Base-by-base conservation (phyloP, 768 basidiomycete species). In the Boletellus sp. region DNA sequence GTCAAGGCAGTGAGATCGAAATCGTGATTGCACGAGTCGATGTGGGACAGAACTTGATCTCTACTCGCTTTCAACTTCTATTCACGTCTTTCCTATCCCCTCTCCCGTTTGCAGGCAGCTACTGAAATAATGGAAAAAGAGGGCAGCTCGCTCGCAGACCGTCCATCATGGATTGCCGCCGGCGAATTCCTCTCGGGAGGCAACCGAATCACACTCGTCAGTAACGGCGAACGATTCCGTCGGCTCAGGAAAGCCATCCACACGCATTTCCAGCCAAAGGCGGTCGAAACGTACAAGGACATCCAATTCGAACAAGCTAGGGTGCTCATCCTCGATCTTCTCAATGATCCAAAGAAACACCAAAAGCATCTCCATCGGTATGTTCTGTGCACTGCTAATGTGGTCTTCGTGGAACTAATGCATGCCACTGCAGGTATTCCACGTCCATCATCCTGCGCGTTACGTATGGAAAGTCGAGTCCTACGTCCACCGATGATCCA, bases 91-190 rank as follows among this genome's bases (percentile, higher is more conserved):
- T 3, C 17, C 32, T 24, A 4, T 8, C 2, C 2, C 19, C 17
- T 19, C 67, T 36, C 6, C 36, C 12, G 16, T 33, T 5, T 43
- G 2, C 43, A 82, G 62, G 80, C 78, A 10, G 79, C 81, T 0
- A 72, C 78, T 0, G 80, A 83, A 8, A 76, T 83, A 36, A 78
- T 84, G 80, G 82, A 83, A 63, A 77, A 78, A 46, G 79, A 81
- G 56, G 80, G 81, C 1, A 74, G 75, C 0, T 58, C 70, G 1
- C 68, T 78, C 9, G 75, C 68, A 0, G 82, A 83, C 57, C 66
- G 81, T 35, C 82, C 81, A 15, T 55, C 55, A 0, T 74, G 69
- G 45, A 77, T 83, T 37, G 73, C 82, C 0, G 80, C 78, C 0
- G 74, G 75, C 2, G 78, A 83, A 48, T 74, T 78, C 0, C 67